phyloP scores from a whole-genome alignment of 1,284 basidiomycete species.

The Phellinidium pouzarii region DNA sequence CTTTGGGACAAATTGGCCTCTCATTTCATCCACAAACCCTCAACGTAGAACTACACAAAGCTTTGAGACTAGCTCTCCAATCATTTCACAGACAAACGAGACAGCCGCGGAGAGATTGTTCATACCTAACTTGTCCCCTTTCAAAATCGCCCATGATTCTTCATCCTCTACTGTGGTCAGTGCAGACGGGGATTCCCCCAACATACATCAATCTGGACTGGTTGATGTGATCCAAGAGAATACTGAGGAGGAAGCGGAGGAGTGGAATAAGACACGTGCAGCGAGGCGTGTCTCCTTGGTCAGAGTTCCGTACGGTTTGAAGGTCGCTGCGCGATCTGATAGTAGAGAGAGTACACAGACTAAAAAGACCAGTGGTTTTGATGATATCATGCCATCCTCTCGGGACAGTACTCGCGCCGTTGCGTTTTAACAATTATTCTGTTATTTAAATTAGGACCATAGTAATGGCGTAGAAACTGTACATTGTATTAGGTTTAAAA shows the following conservation, averaged over 20 bases:
- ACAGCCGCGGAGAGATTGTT: neutral
- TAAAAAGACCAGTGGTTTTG: neutral
- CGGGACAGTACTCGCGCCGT: neutral
- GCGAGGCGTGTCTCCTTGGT: conserved; percentile 80
- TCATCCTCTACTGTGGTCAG: neutral
- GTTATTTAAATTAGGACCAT: conserved; percentile 7
- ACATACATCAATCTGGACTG: neutral
- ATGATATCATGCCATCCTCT: neutral
- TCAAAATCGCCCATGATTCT: neutral
- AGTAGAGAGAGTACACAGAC: neutral
- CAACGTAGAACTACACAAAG: neutral
- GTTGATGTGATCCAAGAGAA: conserved; percentile 26
- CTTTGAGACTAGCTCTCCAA: conserved; percentile 2
- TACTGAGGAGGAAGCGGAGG: conserved; percentile 64
- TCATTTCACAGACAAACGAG: conserved; percentile 1
- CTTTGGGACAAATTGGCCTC: conserved; percentile 42
- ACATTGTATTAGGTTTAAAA: too few species aligned
- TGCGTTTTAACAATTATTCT: conserved; percentile 3
- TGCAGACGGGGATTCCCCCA: neutral
- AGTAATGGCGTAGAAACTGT: neutral
- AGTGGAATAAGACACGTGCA: conserved; percentile 78
- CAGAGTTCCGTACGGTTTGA: conserved; percentile 27
- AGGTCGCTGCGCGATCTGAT: neutral
- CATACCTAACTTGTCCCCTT: neutral
- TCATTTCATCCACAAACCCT: conserved; percentile 26